Evolutionary conservation across 805 yeast species (phyloP), one percentile per base, ranked within the genome.

Genomic region (Saitoella complicata): DNA sequence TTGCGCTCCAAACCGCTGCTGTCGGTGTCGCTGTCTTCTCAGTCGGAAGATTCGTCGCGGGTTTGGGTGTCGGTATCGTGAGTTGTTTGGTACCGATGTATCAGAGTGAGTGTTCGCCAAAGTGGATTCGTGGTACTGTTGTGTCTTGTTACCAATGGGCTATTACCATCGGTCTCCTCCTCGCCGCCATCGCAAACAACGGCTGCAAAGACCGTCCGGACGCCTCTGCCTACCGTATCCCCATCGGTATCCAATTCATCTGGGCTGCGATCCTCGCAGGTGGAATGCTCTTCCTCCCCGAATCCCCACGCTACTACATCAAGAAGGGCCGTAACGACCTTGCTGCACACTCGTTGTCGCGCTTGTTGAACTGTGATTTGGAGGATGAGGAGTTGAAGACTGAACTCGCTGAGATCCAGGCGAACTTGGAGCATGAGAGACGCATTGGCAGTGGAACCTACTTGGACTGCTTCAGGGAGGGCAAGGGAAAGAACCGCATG

Each of bases 131-230:
- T 64, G 93, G 93, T 53, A 74, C 85, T 11, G 68, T 80, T 49
- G 85, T 80, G 39, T 74, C 81, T 45, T 71, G 80, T n/a, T 82
- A 80, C 60, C 93, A 82, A 60, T 71, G 77, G 67, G 78, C 80
- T 37, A 67, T 68, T 53, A 80, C 91, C 3, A 70, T 84, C 66
- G 93, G 93, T 44, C 66, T 82, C 39, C 60, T 82, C 45, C 60
- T 80, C 31, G 86, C 88, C 6, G 71, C 80, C 51, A 72, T 80
- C 49, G 73, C 80, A 38, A 75, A 79, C 53, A 80, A 79, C 54
- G 85, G 78, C 33, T 76, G 85, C 5, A 67, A 78, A 50, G 57
- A 65, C 48, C 63, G 75, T 49, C 56, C 62, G 32, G 69, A 68
- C 48, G 63, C 74, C 8, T 79, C 76, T 6, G 67, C 78, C 8